phyloP scores from a whole-genome alignment of 495 filamentous ascomycete species.

The Penicillium antarcticum region DNA sequence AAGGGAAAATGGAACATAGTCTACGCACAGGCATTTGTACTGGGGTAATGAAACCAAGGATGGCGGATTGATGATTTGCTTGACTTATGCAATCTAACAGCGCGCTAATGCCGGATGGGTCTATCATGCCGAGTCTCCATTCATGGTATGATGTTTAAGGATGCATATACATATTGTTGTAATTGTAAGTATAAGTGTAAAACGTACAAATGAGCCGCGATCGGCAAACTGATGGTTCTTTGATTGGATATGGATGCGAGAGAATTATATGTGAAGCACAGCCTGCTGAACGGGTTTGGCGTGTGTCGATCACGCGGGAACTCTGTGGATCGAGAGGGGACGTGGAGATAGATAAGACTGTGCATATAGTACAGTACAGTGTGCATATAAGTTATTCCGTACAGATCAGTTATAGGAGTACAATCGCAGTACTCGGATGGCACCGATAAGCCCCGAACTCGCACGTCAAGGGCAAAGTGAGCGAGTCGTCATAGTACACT shows the following conservation, averaged over 20 bases:
- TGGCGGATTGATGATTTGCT: slow-evolving; percentile 8
- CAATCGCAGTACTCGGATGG: no score
- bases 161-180: no score
- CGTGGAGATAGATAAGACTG: slow-evolving; percentile 1
- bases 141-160: neutral
- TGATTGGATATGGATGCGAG: no score
- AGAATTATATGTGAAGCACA: no score
- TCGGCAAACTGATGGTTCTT: no score
- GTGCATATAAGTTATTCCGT: no score
- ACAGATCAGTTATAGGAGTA: no score
- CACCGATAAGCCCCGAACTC: slow-evolving; percentile 1
- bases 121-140: neutral
- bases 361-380: neutral
- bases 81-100: neutral
- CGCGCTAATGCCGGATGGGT: neutral
- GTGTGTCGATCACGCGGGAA: slow-evolving; percentile 42
- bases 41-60: neutral
- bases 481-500: neutral
- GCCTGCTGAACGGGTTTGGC: slow-evolving; percentile 8
- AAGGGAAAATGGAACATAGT: neutral
- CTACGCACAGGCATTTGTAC: neutral
- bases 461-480: neutral
- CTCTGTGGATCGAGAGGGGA: slow-evolving; percentile 26
- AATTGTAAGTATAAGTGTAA: no score
- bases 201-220: no score